Evolutionary conservation across 73 alveolate genomes (phyloP).

Genomic region (Tetrahymena thermophila): DNA sequence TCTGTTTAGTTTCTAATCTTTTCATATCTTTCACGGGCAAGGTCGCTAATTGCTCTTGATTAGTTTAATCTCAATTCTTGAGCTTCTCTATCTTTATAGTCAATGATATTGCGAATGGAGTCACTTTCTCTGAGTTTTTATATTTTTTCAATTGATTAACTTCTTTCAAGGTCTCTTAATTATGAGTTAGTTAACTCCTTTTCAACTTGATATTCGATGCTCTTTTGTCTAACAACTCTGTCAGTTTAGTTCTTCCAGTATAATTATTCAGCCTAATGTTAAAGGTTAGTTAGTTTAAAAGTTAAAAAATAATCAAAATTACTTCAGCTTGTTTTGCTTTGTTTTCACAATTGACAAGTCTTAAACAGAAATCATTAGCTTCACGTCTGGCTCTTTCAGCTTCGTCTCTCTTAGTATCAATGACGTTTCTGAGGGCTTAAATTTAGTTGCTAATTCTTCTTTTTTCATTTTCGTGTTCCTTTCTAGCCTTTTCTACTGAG

Average conservation of each 20-base stretch:
- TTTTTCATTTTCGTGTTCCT: neutral
- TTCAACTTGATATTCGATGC: neutral
- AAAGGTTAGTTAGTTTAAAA: neutral
- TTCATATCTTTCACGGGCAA: neutral
- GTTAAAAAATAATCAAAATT: neutral
- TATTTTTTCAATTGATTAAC: neutral
- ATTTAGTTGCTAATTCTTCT: neutral
- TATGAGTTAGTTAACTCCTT: neutral
- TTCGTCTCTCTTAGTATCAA: neutral
- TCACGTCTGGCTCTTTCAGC: slow-evolving; percentile 6
- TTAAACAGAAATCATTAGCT: neutral
- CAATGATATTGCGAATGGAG: neutral
- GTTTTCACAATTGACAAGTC: neutral
- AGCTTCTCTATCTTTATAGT: neutral
- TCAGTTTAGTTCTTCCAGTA: neutral
- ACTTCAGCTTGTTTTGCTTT: neutral
- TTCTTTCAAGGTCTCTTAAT: neutral
- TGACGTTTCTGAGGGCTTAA: neutral
- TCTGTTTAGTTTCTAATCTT: neutral
- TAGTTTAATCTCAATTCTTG: neutral
- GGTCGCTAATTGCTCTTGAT: neutral
- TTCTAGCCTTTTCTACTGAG: neutral
- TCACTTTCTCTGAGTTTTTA: neutral
- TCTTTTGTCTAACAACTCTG: neutral
- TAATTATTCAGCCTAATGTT: neutral